Percentiles rank a stretch among this genome's conserved stretches.
Conservation (phyloP, 129 eudicot genomes). For the Ambrosia artemisiifolia region DNA sequence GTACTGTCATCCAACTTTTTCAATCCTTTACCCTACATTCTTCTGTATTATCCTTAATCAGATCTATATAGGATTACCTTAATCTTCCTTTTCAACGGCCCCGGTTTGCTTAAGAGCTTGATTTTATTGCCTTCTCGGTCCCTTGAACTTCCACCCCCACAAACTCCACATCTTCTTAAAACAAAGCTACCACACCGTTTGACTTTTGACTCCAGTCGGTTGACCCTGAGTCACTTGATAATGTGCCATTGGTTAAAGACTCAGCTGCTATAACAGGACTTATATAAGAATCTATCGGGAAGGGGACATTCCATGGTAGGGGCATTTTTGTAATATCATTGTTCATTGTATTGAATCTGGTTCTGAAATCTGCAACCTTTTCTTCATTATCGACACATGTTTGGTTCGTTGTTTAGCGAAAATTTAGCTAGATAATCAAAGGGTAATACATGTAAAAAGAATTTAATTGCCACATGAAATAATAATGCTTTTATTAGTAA, state of each 20-base stretch:
- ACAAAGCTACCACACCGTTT: slow-evolving; percentile 47
- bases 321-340: slow-evolving; percentile 24
- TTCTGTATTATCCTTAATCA: slow-evolving; percentile 21
- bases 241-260: slow-evolving; percentile 38
- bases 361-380: slow-evolving; percentile 10
- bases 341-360: neutral
- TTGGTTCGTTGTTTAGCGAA: no score
- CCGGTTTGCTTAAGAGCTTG: slow-evolving; percentile 82
- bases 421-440: no score
- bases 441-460: no score
- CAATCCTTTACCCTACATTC: slow-evolving; percentile 38
- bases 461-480: no score
- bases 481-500: no score
- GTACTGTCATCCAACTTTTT: no score
- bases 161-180: slow-evolving; percentile 93
- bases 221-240: slow-evolving; percentile 8
- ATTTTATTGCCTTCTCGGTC: slow-evolving; percentile 78
- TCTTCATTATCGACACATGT: slow-evolving; percentile 13
- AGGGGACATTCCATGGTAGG: slow-evolving; percentile 16
- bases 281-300: slow-evolving; percentile 14
- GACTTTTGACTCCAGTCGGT: slow-evolving; percentile 15
- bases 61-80: slow-evolving; percentile 21
- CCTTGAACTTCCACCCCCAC: slow-evolving; percentile 87
- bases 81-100: slow-evolving; percentile 49
- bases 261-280: slow-evolving; percentile 41